phyloP scores from a whole-genome alignment of 805 yeast species.

The Wickerhamiella azymoides region DNA sequence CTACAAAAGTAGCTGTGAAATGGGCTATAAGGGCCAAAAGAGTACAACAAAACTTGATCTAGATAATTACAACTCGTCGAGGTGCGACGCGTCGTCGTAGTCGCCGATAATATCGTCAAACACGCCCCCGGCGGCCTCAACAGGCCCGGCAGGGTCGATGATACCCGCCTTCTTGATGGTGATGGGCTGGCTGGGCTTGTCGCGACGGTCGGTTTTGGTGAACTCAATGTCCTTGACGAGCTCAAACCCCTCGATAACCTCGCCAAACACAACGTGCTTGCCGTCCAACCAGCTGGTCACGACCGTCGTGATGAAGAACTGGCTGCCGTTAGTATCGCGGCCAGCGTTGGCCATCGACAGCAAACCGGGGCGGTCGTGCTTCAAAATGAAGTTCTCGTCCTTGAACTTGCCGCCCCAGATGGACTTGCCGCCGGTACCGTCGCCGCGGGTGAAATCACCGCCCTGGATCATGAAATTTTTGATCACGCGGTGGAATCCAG shows the following conservation, averaged over 20 bases:
- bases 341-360: constrained; percentile 73
- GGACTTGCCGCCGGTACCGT: constrained; percentile 66
- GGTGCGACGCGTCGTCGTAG: constrained; percentile 9
- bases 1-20: background rate
- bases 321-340: constrained; percentile 66
- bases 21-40: too few species aligned
- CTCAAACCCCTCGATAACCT: constrained; percentile 73
- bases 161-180: constrained; percentile 62
- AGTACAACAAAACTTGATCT: background rate
- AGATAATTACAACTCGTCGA: constrained; percentile 2
- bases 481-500: constrained; percentile 62
- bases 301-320: constrained; percentile 89
- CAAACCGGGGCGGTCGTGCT: constrained; percentile 47
- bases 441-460: constrained; percentile 57
- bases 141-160: constrained; percentile 19
- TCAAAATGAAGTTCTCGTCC: constrained; percentile 61
- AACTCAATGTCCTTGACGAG: constrained; percentile 61
- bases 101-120: constrained; percentile 11
- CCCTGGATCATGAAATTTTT: constrained; percentile 72
- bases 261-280: constrained; percentile 92
- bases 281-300: constrained; percentile 87
- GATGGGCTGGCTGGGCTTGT: constrained; percentile 55
- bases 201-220: constrained; percentile 55
- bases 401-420: constrained; percentile 59
- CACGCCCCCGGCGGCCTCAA: background rate